phyloP scores from a whole-genome alignment of 345 rosid species.

The Lumnitzera littorea region DNA sequence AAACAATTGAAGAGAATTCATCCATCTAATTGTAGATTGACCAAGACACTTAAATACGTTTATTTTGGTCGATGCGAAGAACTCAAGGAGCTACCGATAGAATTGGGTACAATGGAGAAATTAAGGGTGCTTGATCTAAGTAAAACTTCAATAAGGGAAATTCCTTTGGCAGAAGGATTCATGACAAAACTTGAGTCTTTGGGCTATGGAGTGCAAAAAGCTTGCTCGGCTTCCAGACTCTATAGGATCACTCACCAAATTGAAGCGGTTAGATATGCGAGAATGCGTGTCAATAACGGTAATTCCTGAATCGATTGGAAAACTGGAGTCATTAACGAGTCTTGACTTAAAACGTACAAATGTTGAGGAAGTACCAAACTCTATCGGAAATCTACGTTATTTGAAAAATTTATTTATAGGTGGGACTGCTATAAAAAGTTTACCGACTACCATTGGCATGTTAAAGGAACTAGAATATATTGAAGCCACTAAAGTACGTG shows the following conservation, averaged over 20 bases:
- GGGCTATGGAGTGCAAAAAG: not conserved
- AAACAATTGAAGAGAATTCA: no score
- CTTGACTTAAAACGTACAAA: not conserved
- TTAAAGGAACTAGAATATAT: not conserved
- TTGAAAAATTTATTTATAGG: not conserved
- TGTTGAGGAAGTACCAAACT: not conserved
- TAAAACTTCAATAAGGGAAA: not conserved
- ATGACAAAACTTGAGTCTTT: no score
- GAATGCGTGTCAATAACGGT: no score
- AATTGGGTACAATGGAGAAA: no score
- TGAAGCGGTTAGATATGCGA: not conserved
- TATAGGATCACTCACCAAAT: not conserved
- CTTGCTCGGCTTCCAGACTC: slow-evolving; percentile 3
- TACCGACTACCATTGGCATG: slow-evolving; percentile 7
- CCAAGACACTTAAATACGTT: no score
- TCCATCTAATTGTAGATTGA: no score
- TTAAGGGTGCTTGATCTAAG: no score
- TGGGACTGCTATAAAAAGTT: not conserved
- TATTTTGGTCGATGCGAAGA: no score
- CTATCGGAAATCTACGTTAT: not conserved
- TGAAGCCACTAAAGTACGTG: not conserved
- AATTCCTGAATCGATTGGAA: slow-evolving; percentile 8
- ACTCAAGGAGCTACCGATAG: no score
- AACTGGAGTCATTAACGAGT: not conserved
- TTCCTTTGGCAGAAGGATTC: not conserved